Evolutionary conservation across 345 rosid species (phyloP).

Genomic region (Salix dunnii): DNA sequence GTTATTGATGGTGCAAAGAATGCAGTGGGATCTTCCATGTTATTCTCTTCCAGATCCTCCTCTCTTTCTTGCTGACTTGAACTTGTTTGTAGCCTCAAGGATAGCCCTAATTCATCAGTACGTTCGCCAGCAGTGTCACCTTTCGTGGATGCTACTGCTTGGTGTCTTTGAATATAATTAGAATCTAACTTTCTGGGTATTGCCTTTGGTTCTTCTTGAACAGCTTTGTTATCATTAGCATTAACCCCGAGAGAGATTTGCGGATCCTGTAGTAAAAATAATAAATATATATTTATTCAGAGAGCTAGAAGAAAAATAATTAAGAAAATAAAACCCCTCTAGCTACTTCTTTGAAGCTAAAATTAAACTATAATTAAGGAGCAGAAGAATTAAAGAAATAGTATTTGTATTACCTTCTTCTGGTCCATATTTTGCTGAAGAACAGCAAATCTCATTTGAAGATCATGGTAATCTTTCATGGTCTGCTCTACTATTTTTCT

Average conservation of each 20-base stretch:
- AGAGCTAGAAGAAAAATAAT: too few species aligned
- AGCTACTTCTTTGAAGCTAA: not conserved
- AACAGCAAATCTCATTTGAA: conserved; percentile 40
- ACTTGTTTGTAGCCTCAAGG: conserved; percentile 38
- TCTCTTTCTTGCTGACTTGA: not conserved
- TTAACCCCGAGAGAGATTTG: conserved; percentile 32
- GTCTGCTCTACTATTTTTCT: conserved; percentile 53
- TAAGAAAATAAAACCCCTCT: too few species aligned
- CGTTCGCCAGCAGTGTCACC: not conserved
- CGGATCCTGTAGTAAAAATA: conserved; percentile 25
- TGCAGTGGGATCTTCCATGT: conserved; percentile 3
- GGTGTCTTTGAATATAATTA: not conserved
- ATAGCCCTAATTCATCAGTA: conserved; percentile 39
- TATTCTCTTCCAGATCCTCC: conserved; percentile 7
- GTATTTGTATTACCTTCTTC: conserved; percentile 15
- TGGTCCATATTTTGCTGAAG: conserved; percentile 39
- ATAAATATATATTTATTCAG: not conserved
- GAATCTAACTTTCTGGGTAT: conserved; percentile 2
- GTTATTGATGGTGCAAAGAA: not conserved
- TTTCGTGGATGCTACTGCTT: not conserved
- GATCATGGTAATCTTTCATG: conserved; percentile 52
- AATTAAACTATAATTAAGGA: too few species aligned
- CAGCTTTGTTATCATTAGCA: conserved; percentile 9
- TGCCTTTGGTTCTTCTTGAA: conserved; percentile 13
- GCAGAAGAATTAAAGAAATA: not conserved